Conservation (phyloP, 371 early-diverging fungal species). For the Syncephalastrum contaminatum region DNA sequence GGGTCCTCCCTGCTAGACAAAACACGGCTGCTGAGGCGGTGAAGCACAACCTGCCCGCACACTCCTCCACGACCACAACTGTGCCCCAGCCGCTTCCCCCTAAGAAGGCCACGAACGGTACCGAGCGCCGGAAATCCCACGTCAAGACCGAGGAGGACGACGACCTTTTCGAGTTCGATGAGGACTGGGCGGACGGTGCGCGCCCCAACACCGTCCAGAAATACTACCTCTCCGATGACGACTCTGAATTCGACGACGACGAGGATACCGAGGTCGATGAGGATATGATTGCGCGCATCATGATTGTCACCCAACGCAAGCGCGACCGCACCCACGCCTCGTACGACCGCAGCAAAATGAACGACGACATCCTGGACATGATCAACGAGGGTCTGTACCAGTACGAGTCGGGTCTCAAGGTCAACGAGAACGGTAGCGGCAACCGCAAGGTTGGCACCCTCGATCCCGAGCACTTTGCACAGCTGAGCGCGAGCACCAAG, state of each 20-base stretch:
- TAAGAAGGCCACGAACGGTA: conserved; percentile 11
- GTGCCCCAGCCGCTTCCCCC: too few species aligned
- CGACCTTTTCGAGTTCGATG: conserved; percentile 76
- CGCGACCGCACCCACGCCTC: conserved; percentile 66
- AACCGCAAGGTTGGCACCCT: conserved; percentile 65
- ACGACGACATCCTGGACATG: conserved; percentile 86
- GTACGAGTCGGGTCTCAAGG: conserved; percentile 77
- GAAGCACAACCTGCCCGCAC: too few species aligned
- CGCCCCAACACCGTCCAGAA: conserved; percentile 56
- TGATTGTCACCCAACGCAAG: conserved; percentile 90
- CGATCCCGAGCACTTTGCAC: conserved; percentile 65
- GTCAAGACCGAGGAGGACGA: conserved; percentile 57
- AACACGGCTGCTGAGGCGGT: conserved; percentile 6
- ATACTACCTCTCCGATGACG: conserved; percentile 62
- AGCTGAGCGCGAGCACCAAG: conserved; percentile 31
- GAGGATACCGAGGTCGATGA: conserved; percentile 77
- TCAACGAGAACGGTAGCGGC: conserved; percentile 17
- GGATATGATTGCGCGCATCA: conserved; percentile 79
- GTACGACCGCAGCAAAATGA: conserved; percentile 77
- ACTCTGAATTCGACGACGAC: conserved; percentile 62
- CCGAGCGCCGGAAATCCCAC: conserved; percentile 27
- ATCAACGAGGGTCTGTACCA: conserved; percentile 93
- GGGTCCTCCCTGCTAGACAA: conserved; percentile 54
- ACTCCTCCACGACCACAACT: not conserved
- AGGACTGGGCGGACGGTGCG: conserved; percentile 50